A percentile compares a stretch with the other conserved stretches of the same genome.
Evolutionary conservation across 139 green algal genomes (phyloP).

Genomic region (Klebsormidium nitens): DNA sequence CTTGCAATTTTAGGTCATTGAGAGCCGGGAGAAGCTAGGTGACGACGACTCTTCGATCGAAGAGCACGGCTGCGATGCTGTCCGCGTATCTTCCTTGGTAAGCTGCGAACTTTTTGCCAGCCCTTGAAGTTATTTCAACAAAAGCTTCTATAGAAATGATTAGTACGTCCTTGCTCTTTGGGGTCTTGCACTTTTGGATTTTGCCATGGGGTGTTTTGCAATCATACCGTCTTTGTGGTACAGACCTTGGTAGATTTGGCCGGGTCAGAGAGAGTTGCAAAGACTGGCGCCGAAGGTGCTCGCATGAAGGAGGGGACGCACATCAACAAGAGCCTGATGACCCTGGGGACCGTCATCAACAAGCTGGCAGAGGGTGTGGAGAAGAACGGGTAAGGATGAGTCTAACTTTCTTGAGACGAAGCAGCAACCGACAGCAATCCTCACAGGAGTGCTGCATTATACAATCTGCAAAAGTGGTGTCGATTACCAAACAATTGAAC

Average conservation of each 20-base stretch:
- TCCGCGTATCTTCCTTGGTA: constrained; percentile 36
- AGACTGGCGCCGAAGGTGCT: constrained; percentile 89
- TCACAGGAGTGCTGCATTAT: no score
- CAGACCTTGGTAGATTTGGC: constrained; percentile 84
- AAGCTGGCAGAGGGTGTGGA: constrained; percentile 77
- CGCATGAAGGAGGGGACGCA: constrained; percentile 86
- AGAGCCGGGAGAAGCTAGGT: constrained; percentile 24
- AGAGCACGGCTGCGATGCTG: constrained; percentile 7
- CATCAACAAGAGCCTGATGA: constrained; percentile 76
- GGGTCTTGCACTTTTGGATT: no score
- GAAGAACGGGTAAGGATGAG: constrained; percentile 10
- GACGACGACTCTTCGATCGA: constrained; percentile 6
- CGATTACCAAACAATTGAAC: no score
- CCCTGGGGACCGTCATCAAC: constrained; percentile 82
- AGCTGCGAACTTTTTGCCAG: no score
- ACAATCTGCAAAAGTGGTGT: no score
- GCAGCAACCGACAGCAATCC: no score
- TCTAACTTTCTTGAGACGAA: no score
- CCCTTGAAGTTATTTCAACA: no score
- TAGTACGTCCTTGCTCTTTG: no score
- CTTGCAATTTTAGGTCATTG: constrained; percentile 35
- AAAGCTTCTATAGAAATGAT: no score
- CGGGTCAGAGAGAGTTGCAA: constrained; percentile 79
- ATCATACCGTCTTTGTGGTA: constrained; percentile 1
- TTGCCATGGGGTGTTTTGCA: no score